Base-by-base conservation (phyloP, 495 filamentous ascomycete species). In the Hypoxylon subgilvum region DNA sequence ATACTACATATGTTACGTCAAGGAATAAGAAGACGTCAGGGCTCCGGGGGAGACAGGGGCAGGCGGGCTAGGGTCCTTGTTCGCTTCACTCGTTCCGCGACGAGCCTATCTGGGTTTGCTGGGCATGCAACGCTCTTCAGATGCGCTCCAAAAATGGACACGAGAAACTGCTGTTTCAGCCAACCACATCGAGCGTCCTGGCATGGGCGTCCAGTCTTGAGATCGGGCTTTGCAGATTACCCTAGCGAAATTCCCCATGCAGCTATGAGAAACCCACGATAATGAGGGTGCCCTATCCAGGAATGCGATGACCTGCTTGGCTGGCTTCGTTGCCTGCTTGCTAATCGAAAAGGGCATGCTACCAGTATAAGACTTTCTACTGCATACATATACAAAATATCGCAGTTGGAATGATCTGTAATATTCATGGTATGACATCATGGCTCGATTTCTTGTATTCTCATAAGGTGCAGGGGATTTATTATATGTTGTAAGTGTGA, bases 111-210 rank as follows among this genome's bases (percentile, higher is more conserved):
- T 65, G 55, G 56, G 51, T 55, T 52, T 52, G 38, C 52, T 52
- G 59, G 58, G 39, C 42, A 42, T 56, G 58, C 42, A 66, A 52
- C 49, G 63, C 59, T 64, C 59, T 61, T 52, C 34, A 63, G 57
- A 51, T 59, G 45, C 21, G 59, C 47, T 51, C 76, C 76, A 79
- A 79, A 77, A 77, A 74, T 78, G 76, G 75, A 79, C 74, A 79
- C 76, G 76, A 79, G 76, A 79, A 77, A 77, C 72, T 52, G 65
- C 34, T 68, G 75, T 76, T 76, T 76, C 72, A 75, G 67, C 75
- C 74, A 78, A 75, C 72, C 73, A 74, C 54, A 71, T 61, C 51
- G 43, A 61, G 59, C 42, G 32, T 31, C 40, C 39, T 51, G 38
- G 55, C 47, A 59, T 51, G 47, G 42, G 46, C 38, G 25, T 27